Conservation (phyloP, 371 early-diverging fungal genomes). For the Basidiobolus meristosporus region DNA sequence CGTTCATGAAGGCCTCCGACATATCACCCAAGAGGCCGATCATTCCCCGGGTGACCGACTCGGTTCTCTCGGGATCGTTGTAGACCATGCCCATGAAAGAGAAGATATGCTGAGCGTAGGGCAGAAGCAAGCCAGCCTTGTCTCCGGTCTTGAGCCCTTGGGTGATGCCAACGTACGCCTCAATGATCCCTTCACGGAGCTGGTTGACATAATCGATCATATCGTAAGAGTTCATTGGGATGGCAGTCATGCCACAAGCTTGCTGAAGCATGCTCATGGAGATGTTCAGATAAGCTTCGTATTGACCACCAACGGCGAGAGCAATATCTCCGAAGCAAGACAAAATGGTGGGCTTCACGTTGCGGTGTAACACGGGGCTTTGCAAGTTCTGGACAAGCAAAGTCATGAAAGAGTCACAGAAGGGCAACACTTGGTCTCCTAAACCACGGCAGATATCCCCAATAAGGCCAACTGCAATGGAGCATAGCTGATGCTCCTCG, state of each 20-base stretch:
- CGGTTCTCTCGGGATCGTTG: conserved; percentile 31
- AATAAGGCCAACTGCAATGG: conserved; percentile 82
- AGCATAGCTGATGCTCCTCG: conserved; percentile 74
- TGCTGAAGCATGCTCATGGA: conserved; percentile 74
- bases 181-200: conserved; percentile 74
- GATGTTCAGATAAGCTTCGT: conserved; percentile 61
- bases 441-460: conserved; percentile 89
- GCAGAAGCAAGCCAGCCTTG: conserved; percentile 29
- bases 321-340: conserved; percentile 96
- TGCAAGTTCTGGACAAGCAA: conserved; percentile 58
- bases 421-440: conserved; percentile 40
- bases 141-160: conserved; percentile 68
- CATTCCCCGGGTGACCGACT: conserved; percentile 41
- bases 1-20: conserved; percentile 50
- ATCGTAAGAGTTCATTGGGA: conserved; percentile 30
- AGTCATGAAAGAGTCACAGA: conserved; percentile 70
- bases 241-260: conserved; percentile 49
- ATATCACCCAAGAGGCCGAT: conserved; percentile 72
- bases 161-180: conserved; percentile 87
- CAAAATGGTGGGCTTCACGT: conserved; percentile 83
- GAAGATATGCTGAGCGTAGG: conserved; percentile 44
- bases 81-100: conserved; percentile 45
- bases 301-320: conserved; percentile 74
- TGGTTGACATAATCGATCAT: conserved; percentile 66
- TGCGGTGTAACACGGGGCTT: conserved; percentile 53